These are phyloP conservation scores for Bipolaris bicolor DNA, from an alignment of 2,329 filamentous ascomycete species.

Conservation along the genomic window DNA sequence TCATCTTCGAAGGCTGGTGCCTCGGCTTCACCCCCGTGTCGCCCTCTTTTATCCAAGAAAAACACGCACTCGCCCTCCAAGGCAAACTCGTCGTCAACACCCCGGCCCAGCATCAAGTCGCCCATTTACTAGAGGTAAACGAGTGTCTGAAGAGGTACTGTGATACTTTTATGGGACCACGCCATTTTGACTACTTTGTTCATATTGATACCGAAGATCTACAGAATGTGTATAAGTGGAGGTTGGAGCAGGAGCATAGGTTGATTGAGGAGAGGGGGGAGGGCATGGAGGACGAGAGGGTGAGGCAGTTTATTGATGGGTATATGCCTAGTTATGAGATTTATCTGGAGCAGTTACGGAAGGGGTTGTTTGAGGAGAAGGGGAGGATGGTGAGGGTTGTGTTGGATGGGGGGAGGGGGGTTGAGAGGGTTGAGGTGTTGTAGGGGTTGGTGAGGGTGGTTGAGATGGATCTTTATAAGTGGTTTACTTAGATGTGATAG, in stretches of 20 bases:
- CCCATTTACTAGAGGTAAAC: slow-evolving; percentile 66
- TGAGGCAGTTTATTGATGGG: slow-evolving; percentile 75
- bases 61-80: slow-evolving; percentile 61
- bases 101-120: slow-evolving; percentile 61
- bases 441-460: slow-evolving; percentile 7
- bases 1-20: slow-evolving; percentile 91
- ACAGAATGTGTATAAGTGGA: slow-evolving; percentile 82
- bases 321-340: slow-evolving; percentile 64
- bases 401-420: slow-evolving; percentile 55
- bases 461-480: neutral
- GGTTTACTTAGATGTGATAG: too few relatives aligned
- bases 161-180: slow-evolving; percentile 51
- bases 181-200: slow-evolving; percentile 64
- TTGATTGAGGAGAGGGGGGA: slow-evolving; percentile 70
- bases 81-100: slow-evolving; percentile 53
- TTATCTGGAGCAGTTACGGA: slow-evolving; percentile 57
- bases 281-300: slow-evolving; percentile 84
- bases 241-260: slow-evolving; percentile 77
- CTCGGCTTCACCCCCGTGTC: slow-evolving; percentile 76
- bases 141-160: slow-evolving; percentile 61
- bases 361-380: slow-evolving; percentile 55
- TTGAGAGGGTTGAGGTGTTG: slow-evolving; percentile 47
- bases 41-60: slow-evolving; percentile 61
- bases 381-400: slow-evolving; percentile 59
- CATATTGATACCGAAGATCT: slow-evolving; percentile 75